A percentile compares a stretch with the other conserved stretches of the same genome.
Conservation (phyloP, 177 flowering plant genomes). For the Telopea speciosissima region DNA sequence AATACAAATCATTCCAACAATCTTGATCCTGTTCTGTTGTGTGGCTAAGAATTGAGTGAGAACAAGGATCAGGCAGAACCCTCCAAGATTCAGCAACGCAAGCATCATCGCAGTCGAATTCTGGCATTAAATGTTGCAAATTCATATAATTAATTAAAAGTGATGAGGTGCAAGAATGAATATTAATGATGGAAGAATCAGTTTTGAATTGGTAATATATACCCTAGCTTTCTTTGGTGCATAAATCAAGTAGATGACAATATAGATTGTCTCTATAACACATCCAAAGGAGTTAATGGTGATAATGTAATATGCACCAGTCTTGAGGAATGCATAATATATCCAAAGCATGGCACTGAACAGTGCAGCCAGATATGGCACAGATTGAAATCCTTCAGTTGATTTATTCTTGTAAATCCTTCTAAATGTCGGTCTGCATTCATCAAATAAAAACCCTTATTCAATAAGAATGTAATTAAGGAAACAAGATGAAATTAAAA, state of each 20-base stretch:
- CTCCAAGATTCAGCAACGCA: constrained; percentile 26
- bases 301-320: constrained; percentile 37
- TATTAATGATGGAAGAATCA: no score
- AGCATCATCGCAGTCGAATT: constrained; percentile 30
- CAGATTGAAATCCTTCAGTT: constrained; percentile 49
- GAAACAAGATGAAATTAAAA: no score
- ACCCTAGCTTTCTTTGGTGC: constrained; percentile 55
- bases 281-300: constrained; percentile 67
- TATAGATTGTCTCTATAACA: constrained; percentile 55
- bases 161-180: no score
- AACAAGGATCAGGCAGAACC: constrained; percentile 26
- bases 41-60: constrained; percentile 19
- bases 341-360: constrained; percentile 73
- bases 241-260: constrained; percentile 39
- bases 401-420: constrained; percentile 43
- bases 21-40: constrained; percentile 15
- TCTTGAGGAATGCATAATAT: constrained; percentile 55
- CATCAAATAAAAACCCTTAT: no score
- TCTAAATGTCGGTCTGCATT: constrained; percentile 44
- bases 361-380: constrained; percentile 56
- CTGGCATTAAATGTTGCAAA: constrained; percentile 23
- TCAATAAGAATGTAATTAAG: no score
- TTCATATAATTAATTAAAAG: background rate
- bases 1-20: constrained; percentile 55
- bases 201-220: background rate